Base-by-base conservation (phyloP, 129 eudicot species). In the Artemisia argyi region DNA sequence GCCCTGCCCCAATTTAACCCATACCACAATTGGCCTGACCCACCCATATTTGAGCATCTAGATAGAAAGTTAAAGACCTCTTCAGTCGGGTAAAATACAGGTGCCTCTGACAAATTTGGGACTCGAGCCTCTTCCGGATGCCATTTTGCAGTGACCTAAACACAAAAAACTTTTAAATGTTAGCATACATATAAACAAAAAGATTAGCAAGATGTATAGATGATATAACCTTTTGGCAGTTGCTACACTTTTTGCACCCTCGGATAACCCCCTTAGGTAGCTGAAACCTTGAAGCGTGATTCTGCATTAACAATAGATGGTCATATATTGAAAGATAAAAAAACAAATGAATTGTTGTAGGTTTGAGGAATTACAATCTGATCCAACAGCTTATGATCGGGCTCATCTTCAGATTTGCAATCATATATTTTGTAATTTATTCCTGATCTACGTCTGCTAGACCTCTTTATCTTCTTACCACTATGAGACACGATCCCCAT, bases 121-220 rank as follows among this genome's bases (percentile, higher is more conserved):
- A 87, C 72, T 56, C 85, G 80, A 46, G 96, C 93, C 80, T 84
- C 92, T 82, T 84, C 81, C 0, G 91, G 96, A 61, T 42, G 91
- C 97, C 98, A 94, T 82, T 84, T 85, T 48, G 98, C 97, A 74
- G 70, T 76, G 22, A 94, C 98, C 98, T 94, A 76, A 74, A 68
- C 60, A 63, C 70, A 66, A 83, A 76, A 32, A 61, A 60, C 39
- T 63, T 13, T 56, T 11, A 19, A 75, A 44, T 44, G 64, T 78
- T 48, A 68, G 47, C 66, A 61, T 49, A 51, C 26, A 2, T 50
- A 75, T 55, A n/a, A 13, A 46, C 17, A 14, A 42, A 53, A 60
- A 51, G 64, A 78, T 48, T 47, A n/a, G 15, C 19, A 19, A 18
- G 47, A 30, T 24, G 14, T 13, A 69, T 22, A 1, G 63, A 77